Base-by-base conservation (phyloP, 441 rosid genomes). In the Gossypium gossypioides region DNA sequence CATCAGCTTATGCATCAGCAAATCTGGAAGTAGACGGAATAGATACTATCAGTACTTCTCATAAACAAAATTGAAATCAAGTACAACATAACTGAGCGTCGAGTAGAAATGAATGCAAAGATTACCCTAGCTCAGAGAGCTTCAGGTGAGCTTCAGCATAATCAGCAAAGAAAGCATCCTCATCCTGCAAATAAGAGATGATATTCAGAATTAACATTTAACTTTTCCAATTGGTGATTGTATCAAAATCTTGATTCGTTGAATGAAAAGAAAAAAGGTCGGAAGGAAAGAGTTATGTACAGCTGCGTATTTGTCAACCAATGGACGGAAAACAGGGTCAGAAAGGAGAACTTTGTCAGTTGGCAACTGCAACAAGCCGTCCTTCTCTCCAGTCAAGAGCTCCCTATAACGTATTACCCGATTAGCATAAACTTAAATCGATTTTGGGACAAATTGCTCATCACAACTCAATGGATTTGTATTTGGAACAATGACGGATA, bases 131-230 rank as follows among this genome's bases (percentile, higher is more conserved):
- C 37, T 32, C 37, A 6, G 37, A 32, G 37, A 32, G 37, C 37
- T 32, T 32, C 37, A 32, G 37, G 8, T 32, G 37, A 32, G 37
- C 37, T 32, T 4, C 37, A 32, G 37, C 6, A 8, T 32, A 32
- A 32, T 91, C 98, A 13, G 75, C 86, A 57, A 91, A 93, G 78
- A 91, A 93, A 10, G 90, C 91, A n/a, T 93, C 98, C 79, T 93
- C 98, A 71, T 88, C 95, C 98, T 93, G 85, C 71, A 81, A 10
- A 6, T 4, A 56, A 7, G 22, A 4, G 2, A 21, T 52, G 27
- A 42, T 62, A 1, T 62, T 21, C 16, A 29, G 58, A n/a, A 54
- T 57, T 29, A 76, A 7, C 34, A 62, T 10, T 32, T 12, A 42
- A 22, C 27, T 29, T 24, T 10, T 34, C 34, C 61, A n/a, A 8